Evolutionary conservation across 2,329 filamentous ascomycete species (phyloP).

Genomic region (Colletotrichum cordylinicola): DNA sequence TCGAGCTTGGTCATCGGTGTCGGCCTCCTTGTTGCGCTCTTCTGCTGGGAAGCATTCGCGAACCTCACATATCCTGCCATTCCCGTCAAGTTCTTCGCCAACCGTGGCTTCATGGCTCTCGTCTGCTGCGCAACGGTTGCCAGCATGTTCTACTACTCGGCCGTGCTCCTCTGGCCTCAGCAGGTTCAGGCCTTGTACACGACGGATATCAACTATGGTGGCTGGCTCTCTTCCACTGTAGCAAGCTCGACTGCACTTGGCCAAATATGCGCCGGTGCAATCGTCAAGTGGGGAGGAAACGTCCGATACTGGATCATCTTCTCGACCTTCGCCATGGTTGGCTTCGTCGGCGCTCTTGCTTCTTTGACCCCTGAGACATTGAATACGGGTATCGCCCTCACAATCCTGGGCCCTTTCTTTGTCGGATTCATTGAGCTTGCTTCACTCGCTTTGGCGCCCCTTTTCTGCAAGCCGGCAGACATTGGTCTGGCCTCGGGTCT

Average conservation of each 20-base stretch:
- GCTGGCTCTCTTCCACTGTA: constrained; percentile 42
- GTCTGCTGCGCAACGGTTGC: constrained; percentile 40
- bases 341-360: constrained; percentile 37
- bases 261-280: constrained; percentile 35
- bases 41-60: constrained; percentile 40
- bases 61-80: constrained; percentile 40
- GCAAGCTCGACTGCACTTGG: constrained; percentile 38
- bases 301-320: constrained; percentile 41
- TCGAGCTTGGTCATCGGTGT: constrained; percentile 40
- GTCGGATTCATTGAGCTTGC: constrained; percentile 41
- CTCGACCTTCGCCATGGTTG: constrained; percentile 41
- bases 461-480: constrained; percentile 42
- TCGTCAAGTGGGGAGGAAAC: constrained; percentile 39
- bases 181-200: constrained; percentile 40
- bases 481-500: constrained; percentile 47
- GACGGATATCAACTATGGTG: constrained; percentile 36
- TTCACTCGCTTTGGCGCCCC: constrained; percentile 37
- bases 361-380: constrained; percentile 36
- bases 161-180: constrained; percentile 40
- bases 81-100: constrained; percentile 41
- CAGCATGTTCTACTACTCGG: constrained; percentile 37
- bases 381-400: constrained; percentile 36
- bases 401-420: constrained; percentile 41
- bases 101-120: constrained; percentile 40
- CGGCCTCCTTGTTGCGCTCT: constrained; percentile 36